A percentile compares a stretch with the other conserved stretches of the same genome.
Conservation (phyloP, 1,284 basidiomycete species). For the Moesziomyces sp. region DNA sequence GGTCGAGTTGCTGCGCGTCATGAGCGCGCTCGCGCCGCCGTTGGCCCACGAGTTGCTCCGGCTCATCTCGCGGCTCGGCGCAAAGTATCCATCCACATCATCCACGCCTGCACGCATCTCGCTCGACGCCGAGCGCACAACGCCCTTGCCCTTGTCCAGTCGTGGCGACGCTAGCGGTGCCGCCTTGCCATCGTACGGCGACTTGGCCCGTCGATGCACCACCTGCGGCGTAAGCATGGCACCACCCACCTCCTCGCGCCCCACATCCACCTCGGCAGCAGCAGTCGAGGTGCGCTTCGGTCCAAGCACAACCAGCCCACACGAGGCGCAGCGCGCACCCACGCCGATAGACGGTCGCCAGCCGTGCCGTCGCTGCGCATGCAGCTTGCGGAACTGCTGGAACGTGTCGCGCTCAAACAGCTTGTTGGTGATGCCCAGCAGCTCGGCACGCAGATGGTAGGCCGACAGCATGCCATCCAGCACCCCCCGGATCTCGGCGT, state of each 20-base stretch:
- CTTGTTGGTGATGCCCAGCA: constrained; percentile 86
- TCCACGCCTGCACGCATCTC: constrained; percentile 8
- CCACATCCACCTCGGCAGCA: not conserved
- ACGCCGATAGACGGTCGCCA: constrained; percentile 61
- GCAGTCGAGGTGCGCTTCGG: constrained; percentile 10
- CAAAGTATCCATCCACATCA: constrained; percentile 39
- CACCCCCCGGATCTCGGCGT: constrained; percentile 90
- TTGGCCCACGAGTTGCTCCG: constrained; percentile 7
- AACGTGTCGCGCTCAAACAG: constrained; percentile 86
- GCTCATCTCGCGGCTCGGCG: not conserved
- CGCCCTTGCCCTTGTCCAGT: constrained; percentile 48
- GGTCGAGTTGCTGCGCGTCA: constrained; percentile 22
- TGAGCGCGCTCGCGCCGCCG: constrained; percentile 8
- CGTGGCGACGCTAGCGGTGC: constrained; percentile 44
- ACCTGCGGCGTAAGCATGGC: constrained; percentile 31
- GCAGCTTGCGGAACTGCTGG: constrained; percentile 74
- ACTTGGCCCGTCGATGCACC: constrained; percentile 26
- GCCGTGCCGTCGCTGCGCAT: constrained; percentile 65
- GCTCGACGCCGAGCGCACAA: constrained; percentile 31
- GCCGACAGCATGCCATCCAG: constrained; percentile 93
- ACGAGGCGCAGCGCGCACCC: constrained; percentile 16
- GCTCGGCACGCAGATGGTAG: constrained; percentile 88
- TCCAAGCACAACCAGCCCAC: constrained; percentile 28
- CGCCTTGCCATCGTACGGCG: constrained; percentile 49
- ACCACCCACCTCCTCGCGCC: constrained; percentile 2